These are phyloP conservation scores for Rhodotorula babjevae DNA, from an alignment of 768 basidiomycete genomes.

Conservation along the genomic window DNA sequence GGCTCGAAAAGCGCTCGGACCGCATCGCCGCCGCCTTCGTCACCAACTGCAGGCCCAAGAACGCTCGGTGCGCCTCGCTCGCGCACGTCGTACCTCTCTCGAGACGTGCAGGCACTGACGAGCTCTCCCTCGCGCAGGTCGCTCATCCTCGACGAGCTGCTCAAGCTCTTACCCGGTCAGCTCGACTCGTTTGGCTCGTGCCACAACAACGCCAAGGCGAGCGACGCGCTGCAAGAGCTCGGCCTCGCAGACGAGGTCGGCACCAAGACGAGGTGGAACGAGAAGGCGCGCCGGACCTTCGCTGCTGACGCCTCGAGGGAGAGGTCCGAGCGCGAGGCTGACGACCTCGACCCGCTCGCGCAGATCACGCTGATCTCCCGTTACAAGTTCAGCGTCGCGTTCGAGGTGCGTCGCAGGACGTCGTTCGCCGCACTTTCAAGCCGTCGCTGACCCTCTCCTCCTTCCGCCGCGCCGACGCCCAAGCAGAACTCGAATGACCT, in stretches of 20 bases:
- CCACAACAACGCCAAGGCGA: conserved; percentile 16
- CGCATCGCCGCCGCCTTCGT: conserved; percentile 25
- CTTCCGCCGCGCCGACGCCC: too few relatives aligned
- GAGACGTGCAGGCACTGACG: background rate
- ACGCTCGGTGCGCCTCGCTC: conserved; percentile 5
- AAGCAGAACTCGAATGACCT: conserved; percentile 28
- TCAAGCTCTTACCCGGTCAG: conserved; percentile 10
- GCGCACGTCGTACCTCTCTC: too few relatives aligned
- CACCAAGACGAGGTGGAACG: conserved; percentile 18
- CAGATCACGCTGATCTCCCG: conserved; percentile 25
- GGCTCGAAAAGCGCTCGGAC: conserved; percentile 13
- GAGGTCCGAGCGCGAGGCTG: too few relatives aligned
- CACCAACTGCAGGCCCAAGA: conserved; percentile 30
- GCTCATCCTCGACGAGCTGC: conserved; percentile 27
- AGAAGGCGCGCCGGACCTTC: conserved; percentile 6
- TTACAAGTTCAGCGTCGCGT: conserved; percentile 25
- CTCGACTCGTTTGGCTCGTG: conserved; percentile 30
- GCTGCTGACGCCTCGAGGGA: background rate
- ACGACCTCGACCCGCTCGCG: too few relatives aligned
- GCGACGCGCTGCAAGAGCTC: conserved; percentile 1
- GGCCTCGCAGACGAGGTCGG: conserved; percentile 20
- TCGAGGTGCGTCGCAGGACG: conserved; percentile 2
- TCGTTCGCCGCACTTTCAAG: background rate
- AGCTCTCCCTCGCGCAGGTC: background rate
- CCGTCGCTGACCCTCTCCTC: too few relatives aligned